Conservation (phyloP, 1,284 basidiomycete genomes). For the Pseudozyma pruni region DNA sequence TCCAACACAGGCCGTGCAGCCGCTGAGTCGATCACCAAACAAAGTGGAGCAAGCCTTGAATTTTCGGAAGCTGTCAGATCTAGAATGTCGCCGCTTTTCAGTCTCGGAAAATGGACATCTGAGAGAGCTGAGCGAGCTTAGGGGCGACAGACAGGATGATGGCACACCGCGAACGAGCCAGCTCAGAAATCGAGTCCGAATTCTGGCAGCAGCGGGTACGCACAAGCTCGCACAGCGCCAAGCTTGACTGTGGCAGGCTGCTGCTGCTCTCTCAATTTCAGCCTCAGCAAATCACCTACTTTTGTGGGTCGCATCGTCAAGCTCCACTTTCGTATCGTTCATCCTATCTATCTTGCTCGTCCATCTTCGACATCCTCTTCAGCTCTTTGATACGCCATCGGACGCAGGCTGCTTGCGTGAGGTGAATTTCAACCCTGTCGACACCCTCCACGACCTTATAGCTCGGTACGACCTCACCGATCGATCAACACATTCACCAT, state of each 20-base stretch:
- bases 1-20: too few species aligned
- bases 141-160: not conserved
- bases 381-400: not conserved
- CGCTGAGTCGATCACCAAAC: constrained; percentile 32
- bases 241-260: constrained; percentile 13
- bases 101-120: not conserved
- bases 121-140: not conserved
- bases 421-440: not conserved
- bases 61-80: not conserved
- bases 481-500: constrained; percentile 43
- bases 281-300: not conserved
- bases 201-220: constrained; percentile 1
- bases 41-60: constrained; percentile 17
- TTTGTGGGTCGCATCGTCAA: not conserved
- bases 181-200: not conserved
- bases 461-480: not conserved
- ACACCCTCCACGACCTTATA: not conserved
- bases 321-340: constrained; percentile 7
- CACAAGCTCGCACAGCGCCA: constrained; percentile 6
- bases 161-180: constrained; percentile 13
- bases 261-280: not conserved
- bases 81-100: not conserved
- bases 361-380: not conserved
- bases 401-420: not conserved
- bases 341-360: constrained; percentile 5